phyloP scores from a whole-genome alignment of 169 alveolate genomes.

The Cyclospora cayetanensis region DNA sequence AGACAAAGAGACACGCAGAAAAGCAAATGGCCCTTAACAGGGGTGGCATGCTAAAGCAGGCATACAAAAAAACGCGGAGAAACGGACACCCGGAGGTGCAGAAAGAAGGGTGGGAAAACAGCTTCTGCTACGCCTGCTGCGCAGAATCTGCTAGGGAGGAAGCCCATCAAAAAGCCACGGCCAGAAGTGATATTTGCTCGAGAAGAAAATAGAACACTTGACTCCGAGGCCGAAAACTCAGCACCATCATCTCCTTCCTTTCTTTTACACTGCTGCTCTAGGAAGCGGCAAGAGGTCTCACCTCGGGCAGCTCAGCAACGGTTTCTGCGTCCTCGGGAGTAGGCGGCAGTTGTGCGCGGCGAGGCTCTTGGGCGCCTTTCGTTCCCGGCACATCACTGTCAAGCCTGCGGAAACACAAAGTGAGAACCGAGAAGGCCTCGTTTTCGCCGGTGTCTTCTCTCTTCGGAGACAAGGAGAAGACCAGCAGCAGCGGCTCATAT shows the following conservation, averaged over 20 bases:
- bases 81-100: neutral
- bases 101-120: neutral
- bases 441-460: neutral
- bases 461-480: neutral
- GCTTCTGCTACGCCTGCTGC: no score
- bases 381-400: neutral
- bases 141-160: no score
- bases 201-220: no score
- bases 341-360: neutral
- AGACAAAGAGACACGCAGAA: no score
- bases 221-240: no score
- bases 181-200: no score
- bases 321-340: neutral
- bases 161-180: no score
- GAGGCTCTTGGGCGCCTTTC: neutral
- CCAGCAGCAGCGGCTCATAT: neutral
- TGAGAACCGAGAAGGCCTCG: no score
- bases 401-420: neutral
- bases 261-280: no score
- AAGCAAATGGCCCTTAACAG: no score
- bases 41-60: neutral
- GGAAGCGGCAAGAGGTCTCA: neutral
- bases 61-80: neutral
- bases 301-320: neutral
- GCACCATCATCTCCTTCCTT: no score